Base-by-base conservation (phyloP, 139 green algal species). In the Coelastrella sp. region DNA sequence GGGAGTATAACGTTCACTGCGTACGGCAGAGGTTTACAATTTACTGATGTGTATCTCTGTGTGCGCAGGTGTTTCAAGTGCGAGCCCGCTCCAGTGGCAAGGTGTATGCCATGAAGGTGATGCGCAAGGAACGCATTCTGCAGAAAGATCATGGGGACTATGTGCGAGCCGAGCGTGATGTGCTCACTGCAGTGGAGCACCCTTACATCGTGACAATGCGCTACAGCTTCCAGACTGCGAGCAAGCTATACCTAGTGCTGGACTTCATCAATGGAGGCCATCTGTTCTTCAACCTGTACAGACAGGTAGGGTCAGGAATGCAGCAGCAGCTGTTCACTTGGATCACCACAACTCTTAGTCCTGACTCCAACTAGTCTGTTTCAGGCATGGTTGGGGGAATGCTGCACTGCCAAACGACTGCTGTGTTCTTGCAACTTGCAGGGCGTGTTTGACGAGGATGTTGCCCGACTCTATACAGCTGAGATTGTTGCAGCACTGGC, bases 261-360 rank as follows among this genome's bases (percentile, higher is more conserved):
- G 97, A 99, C 86, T 99, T 99, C 83, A 94, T 99, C 83, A 99
- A 99, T 86, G 97, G 97, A 4, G 97, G 97, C 8, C 97, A 99
- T 80, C 91, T 99, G 8, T 99, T 99, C 91, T 99, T 98, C 89
- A 95, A 98, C 88, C 92, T 99, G 30, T 99, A 98, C 84, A 87
- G 92, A n/a, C 88, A 96, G 76, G 90, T 91, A 13, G 11, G 45
- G 45, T 23, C 45, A 23, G 45, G 45, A 13, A 57, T 57, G 45
- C 11, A 57, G 45, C 11, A 57, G 45, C 45, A 57, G 45, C 45
- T 9, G 45, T 57, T n/a, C n/a, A n/a, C n/a, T n/a, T n/a, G n/a
- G n/a, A n/a, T n/a, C n/a, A n/a, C n/a, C n/a, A n/a, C n/a, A n/a
- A n/a, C n/a, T n/a, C n/a, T n/a, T n/a, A n/a, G n/a, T n/a, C n/a